Evolutionary conservation across 73 alveolate genomes (phyloP).

Genomic region (Paramecium tetraurelia): DNA sequence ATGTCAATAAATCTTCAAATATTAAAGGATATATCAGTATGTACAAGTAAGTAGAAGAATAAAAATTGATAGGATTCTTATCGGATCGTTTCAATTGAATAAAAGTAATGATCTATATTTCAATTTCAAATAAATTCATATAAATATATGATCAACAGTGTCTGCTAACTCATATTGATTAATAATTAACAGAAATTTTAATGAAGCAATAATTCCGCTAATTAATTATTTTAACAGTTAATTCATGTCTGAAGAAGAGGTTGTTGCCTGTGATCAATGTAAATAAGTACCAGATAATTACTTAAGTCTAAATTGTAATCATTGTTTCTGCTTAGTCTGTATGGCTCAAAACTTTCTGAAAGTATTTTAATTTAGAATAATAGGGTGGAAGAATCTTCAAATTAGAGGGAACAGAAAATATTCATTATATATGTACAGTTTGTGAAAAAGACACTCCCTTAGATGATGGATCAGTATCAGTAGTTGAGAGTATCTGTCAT

Average conservation of each 20-base stretch:
- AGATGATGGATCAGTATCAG: constrained; percentile 27
- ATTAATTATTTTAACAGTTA: constrained; percentile 39
- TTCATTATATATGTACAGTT: neutral
- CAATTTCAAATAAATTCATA: neutral
- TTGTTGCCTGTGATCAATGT: constrained; percentile 16
- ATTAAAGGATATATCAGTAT: neutral
- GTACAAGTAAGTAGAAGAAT: neutral
- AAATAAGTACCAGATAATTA: constrained; percentile 45
- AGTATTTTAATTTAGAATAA: neutral
- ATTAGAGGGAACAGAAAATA: constrained; percentile 17
- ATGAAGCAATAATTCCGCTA: neutral
- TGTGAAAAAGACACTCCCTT: neutral
- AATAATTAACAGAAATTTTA: neutral
- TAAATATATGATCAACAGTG: neutral
- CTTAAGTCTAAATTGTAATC: constrained; percentile 21
- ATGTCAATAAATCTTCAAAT: neutral
- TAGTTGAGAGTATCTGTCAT: neutral
- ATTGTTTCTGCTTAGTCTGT: constrained; percentile 24
- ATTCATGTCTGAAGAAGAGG: constrained; percentile 20
- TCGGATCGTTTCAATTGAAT: neutral
- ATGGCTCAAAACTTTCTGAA: constrained; percentile 31
- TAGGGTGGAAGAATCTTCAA: constrained; percentile 45
- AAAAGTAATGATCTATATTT: neutral
- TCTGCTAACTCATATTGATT: neutral
- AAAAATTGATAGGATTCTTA: neutral